phyloP scores from a whole-genome alignment of 495 filamentous ascomycete genomes.

The Xylaria palmicola region DNA sequence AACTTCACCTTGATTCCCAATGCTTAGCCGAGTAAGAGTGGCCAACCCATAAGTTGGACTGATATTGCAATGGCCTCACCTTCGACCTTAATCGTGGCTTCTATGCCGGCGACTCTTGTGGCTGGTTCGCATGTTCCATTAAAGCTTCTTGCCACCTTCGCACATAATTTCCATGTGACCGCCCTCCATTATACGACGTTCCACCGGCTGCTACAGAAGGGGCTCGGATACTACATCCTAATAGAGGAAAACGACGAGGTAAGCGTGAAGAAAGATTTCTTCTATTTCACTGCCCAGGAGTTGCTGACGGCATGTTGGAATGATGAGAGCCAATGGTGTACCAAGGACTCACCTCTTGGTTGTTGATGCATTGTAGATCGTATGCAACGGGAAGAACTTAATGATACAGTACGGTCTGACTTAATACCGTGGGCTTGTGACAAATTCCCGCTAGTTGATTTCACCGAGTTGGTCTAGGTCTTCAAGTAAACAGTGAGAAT shows the following conservation, averaged over 20 bases:
- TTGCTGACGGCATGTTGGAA: constrained; percentile 4
- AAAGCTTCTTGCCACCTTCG: background rate
- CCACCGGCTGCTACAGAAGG: background rate
- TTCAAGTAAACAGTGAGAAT: background rate
- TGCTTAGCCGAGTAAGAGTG: no score
- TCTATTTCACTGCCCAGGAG: background rate
- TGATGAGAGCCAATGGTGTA: background rate
- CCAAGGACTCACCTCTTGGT: background rate
- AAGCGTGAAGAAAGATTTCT: background rate
- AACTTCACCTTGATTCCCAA: no score
- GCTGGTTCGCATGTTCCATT: no score
- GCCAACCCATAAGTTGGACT: no score
- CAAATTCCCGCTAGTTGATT: background rate
- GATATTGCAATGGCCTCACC: no score
- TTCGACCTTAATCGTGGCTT: no score
- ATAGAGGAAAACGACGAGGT: background rate
- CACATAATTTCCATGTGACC: background rate
- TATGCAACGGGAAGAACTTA: background rate
- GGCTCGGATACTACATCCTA: background rate
- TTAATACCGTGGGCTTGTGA: background rate
- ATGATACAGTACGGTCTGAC: background rate
- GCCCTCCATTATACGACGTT: background rate
- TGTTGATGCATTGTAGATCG: background rate
- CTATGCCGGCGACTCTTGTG: no score
- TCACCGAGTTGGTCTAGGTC: background rate